phyloP scores from a whole-genome alignment of 192 early-diverging fungal genomes.

The Umbelopsis isabellina region DNA sequence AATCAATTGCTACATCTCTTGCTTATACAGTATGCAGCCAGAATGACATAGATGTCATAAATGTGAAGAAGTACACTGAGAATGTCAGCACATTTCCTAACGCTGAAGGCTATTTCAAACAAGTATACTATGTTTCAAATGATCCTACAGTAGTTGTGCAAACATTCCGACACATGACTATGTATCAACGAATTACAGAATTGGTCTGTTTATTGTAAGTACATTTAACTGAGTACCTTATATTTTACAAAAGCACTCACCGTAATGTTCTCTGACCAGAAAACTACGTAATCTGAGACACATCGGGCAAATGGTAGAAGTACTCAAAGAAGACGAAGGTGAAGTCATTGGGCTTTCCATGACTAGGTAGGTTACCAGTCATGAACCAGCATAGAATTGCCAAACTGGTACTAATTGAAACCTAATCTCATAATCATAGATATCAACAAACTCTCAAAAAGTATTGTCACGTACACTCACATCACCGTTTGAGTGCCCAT shows the following conservation, averaged over 20 bases:
- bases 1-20: neutral
- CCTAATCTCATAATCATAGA: constrained; percentile 27
- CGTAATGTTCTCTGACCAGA: constrained; percentile 23
- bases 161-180: constrained; percentile 62
- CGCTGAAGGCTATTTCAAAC: constrained; percentile 62
- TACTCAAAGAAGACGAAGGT: constrained; percentile 52
- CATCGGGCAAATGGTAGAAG: constrained; percentile 58
- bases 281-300: constrained; percentile 47
- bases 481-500: constrained; percentile 51
- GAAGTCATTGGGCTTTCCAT: constrained; percentile 63
- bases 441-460: constrained; percentile 60
- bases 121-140: constrained; percentile 57
- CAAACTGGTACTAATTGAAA: neutral
- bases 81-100: constrained; percentile 30
- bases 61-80: constrained; percentile 27
- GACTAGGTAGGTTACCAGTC: constrained; percentile 46
- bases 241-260: neutral
- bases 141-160: constrained; percentile 52
- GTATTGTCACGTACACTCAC: constrained; percentile 56
- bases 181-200: constrained; percentile 59
- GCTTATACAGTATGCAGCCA: constrained; percentile 20
- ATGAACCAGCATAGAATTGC: neutral
- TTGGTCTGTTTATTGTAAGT: constrained; percentile 60
- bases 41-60: constrained; percentile 26
- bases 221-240: neutral